Conservation (phyloP, 148 eudicot species). For the Camellia lanceoleosa region DNA sequence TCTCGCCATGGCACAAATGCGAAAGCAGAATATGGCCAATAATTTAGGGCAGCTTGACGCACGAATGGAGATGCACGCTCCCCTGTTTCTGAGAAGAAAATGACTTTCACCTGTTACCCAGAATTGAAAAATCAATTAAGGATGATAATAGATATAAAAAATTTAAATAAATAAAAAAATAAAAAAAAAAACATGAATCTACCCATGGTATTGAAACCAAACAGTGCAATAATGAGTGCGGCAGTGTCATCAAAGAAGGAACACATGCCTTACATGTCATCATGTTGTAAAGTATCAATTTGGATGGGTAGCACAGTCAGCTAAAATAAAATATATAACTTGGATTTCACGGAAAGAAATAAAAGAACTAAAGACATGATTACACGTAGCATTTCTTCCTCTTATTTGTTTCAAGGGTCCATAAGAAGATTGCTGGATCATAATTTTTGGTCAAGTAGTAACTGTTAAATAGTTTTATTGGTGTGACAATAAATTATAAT, state of each 20-base stretch:
- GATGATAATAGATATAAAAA: neutral
- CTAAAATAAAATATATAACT: neutral
- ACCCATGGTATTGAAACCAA: neutral
- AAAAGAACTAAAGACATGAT: neutral
- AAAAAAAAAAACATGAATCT: no score
- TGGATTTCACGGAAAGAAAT: neutral
- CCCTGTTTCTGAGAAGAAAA: slow-evolving; percentile 79
- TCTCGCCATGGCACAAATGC: slow-evolving; percentile 83
- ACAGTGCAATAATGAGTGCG: neutral
- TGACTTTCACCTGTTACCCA: slow-evolving; percentile 68
- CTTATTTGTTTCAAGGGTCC: neutral
- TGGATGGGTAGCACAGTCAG: no score
- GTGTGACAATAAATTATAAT: neutral
- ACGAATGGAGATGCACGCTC: slow-evolving; percentile 90
- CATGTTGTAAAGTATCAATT: no score
- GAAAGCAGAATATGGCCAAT: slow-evolving; percentile 73
- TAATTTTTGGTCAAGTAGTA: neutral
- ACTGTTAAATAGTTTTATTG: neutral
- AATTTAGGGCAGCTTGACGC: slow-evolving; percentile 66
- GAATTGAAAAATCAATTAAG: neutral
- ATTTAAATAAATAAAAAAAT: neutral
- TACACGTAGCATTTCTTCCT: neutral
- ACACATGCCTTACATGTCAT: no score
- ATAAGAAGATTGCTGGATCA: neutral
- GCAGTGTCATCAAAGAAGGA: no score